A percentile compares a stretch with the other conserved stretches of the same genome.
phyloP scores from a whole-genome alignment of 805 yeast genomes.

The Myxozyma neotropica region DNA sequence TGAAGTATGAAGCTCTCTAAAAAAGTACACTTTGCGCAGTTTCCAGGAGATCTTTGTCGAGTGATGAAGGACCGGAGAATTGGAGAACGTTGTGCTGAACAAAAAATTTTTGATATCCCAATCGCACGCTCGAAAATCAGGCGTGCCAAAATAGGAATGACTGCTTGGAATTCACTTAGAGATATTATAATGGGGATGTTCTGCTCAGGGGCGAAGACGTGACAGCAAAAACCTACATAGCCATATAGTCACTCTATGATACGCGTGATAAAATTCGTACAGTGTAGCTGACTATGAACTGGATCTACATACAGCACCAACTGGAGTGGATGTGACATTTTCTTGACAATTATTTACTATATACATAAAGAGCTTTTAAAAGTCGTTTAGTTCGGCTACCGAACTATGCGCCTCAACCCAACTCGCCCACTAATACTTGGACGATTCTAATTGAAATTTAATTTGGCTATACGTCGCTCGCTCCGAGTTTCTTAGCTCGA shows the following conservation, averaged over 20 bases:
- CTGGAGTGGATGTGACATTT: no score
- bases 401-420: background rate
- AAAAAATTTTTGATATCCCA: conserved; percentile 17
- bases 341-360: no score
- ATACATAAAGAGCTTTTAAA: no score
- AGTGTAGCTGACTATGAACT: no score
- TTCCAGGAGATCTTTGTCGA: background rate
- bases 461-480: background rate
- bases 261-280: no score
- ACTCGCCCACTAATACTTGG: no score
- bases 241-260: background rate
- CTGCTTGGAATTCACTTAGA: background rate
- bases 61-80: background rate
- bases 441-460: no score
- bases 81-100: background rate
- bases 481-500: conserved; percentile 58
- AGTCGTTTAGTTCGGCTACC: no score
- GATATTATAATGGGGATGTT: background rate
- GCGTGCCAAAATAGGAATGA: conserved; percentile 2
- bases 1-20: conserved; percentile 1
- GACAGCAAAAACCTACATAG: background rate
- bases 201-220: background rate
- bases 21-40: background rate
- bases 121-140: background rate
- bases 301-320: no score